A percentile compares a stretch with the other conserved stretches of the same genome.
Evolutionary conservation across 768 basidiomycete species (phyloP).

Genomic region (Clitopilus passeckerianus): DNA sequence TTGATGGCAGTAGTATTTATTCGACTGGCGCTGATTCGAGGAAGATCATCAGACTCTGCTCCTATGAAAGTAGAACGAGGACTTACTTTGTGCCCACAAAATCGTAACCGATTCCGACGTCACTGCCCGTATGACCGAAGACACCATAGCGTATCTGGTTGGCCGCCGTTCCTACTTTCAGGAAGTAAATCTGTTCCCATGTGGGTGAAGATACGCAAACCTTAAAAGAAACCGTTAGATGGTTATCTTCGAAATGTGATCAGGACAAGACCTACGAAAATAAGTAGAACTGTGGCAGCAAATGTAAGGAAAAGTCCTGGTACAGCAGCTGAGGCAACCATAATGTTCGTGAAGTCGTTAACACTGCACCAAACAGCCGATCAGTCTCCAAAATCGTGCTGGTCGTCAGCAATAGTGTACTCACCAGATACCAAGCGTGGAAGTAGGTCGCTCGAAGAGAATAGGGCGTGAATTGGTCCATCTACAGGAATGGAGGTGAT

Average conservation of each 20-base stretch:
- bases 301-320: conserved; percentile 74
- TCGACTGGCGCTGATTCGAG: conserved; percentile 9
- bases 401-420: neutral
- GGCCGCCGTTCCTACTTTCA: conserved; percentile 42
- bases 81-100: conserved; percentile 16
- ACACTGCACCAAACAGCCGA: neutral
- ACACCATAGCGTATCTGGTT: conserved; percentile 55
- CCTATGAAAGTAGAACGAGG: no score
- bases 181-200: conserved; percentile 68
- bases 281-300: conserved; percentile 62
- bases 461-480: neutral
- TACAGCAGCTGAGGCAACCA: conserved; percentile 55
- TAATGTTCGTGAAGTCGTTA: neutral
- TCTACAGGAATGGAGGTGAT: neutral
- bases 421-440: neutral
- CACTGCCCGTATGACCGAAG: conserved; percentile 70
- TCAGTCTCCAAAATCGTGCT: neutral
- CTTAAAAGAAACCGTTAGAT: conserved; percentile 22
- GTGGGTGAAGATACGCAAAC: conserved; percentile 71
- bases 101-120: conserved; percentile 52
- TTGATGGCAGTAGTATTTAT: conserved; percentile 52
- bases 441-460: neutral
- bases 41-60: no score
- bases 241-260: neutral
- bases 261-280: conserved; percentile 48